Evolutionary conservation across 1,139 yeast species (phyloP).

Genomic region (Blastobotrys ciferrii): DNA sequence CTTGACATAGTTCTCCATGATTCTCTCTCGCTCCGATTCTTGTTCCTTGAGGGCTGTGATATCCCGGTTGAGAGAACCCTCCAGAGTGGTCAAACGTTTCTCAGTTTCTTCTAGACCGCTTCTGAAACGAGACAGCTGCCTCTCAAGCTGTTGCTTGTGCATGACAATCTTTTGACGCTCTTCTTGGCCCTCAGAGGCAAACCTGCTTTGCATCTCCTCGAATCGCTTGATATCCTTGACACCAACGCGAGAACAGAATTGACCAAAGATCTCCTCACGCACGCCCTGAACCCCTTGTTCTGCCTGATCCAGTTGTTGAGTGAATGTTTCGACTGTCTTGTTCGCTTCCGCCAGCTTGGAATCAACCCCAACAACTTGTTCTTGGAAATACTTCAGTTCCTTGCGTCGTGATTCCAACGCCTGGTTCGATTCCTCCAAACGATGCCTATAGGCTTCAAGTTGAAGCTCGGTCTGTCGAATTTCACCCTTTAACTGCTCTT

Average conservation of each 20-base stretch:
- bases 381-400: conserved; percentile 56
- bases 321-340: conserved; percentile 23
- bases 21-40: conserved; percentile 7
- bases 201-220: conserved; percentile 55
- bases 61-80: conserved; percentile 15
- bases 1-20: conserved; percentile 4
- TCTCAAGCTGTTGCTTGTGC: conserved; percentile 3
- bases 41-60: not conserved
- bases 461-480: conserved; percentile 4
- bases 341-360: conserved; percentile 5
- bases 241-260: conserved; percentile 54
- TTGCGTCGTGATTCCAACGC: conserved; percentile 49
- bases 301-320: conserved; percentile 19
- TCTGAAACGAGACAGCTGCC: conserved; percentile 2
- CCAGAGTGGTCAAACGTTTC: conserved; percentile 24
- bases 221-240: conserved; percentile 60
- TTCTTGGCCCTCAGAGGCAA: conserved; percentile 4
- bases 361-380: conserved; percentile 24
- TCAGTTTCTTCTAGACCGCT: conserved; percentile 24
- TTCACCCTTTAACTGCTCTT: conserved; percentile 48
- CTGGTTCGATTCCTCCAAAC: conserved; percentile 48
- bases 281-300: conserved; percentile 30
- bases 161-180: conserved; percentile 5
- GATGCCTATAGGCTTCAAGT: not conserved
- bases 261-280: conserved; percentile 43